Percentiles rank a stretch among this genome's conserved stretches.
These are phyloP conservation scores for Tulasnella sp. DNA, from an alignment of 768 basidiomycete genomes.

Conservation along the genomic window DNA sequence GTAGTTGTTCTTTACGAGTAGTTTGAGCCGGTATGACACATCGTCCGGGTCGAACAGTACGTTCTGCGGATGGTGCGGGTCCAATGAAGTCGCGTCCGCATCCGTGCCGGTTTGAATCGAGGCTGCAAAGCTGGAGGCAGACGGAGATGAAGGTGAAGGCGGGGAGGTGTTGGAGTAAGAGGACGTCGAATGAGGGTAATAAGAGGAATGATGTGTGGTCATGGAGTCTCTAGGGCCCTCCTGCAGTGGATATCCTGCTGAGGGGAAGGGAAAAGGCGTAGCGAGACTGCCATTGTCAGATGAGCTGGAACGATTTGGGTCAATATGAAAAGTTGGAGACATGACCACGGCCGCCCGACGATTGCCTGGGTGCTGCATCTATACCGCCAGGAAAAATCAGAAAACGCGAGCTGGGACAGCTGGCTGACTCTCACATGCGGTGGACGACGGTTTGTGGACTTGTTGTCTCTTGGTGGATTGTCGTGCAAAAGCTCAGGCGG, in stretches of 20 bases:
- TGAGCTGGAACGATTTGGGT: conserved; percentile 34
- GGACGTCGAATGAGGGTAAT: conserved; percentile 52
- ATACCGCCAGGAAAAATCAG: background rate
- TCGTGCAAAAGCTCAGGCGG: conserved; percentile 28
- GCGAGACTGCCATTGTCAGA: conserved; percentile 33
- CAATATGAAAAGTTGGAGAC: conserved; percentile 34
- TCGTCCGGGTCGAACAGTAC: conserved; percentile 62
- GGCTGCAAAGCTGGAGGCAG: conserved; percentile 48
- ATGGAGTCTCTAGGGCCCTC: conserved; percentile 47
- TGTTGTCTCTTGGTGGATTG: conserved; percentile 26
- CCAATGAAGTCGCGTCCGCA: conserved; percentile 52
- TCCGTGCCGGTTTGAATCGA: conserved; percentile 24
- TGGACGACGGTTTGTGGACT: conserved; percentile 22
- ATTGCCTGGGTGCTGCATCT: conserved; percentile 21
- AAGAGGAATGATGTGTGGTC: conserved; percentile 64
- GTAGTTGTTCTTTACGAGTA: conserved; percentile 85
- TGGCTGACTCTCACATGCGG: conserved; percentile 11
- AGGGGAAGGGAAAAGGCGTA: conserved; percentile 35
- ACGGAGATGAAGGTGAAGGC: conserved; percentile 54
- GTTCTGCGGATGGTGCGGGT: conserved; percentile 49
- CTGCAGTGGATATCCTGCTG: conserved; percentile 6
- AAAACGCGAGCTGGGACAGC: background rate
- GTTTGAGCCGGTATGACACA: conserved; percentile 79
- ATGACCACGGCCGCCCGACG: conserved; percentile 15
- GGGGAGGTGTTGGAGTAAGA: conserved; percentile 73